Evolutionary conservation across 1,139 yeast genomes (phyloP).

Genomic region (Meyerozyma smithsonii): DNA sequence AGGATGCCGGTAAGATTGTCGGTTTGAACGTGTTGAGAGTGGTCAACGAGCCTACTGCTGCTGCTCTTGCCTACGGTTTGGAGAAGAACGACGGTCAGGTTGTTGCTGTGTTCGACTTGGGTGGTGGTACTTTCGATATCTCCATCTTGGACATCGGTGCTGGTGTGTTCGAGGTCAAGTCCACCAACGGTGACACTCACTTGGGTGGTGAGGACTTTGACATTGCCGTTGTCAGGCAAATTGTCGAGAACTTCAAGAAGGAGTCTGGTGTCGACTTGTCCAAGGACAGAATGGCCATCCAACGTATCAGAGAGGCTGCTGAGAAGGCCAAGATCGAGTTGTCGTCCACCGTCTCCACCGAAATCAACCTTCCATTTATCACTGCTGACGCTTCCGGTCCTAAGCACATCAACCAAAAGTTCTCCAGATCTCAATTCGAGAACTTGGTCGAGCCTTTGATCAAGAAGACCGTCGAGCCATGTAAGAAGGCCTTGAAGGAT

Average conservation of each 20-base stretch:
- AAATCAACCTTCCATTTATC: constrained; percentile 94
- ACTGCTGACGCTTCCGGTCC: constrained; percentile 97
- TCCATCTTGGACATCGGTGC: constrained; percentile 81
- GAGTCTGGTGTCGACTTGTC: constrained; percentile 85
- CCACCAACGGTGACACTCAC: constrained; percentile 88
- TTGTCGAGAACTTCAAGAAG: constrained; percentile 89
- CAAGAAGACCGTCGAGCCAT: constrained; percentile 93
- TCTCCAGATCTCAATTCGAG: constrained; percentile 92
- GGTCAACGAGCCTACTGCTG: constrained; percentile 98
- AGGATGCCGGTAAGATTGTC: constrained; percentile 97
- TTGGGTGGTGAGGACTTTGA: constrained; percentile 90
- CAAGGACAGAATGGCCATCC: constrained; percentile 97
- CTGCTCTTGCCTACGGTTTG: constrained; percentile 95
- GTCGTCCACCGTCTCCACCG: constrained; percentile 90
- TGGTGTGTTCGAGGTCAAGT: constrained; percentile 84
- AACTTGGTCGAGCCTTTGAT: constrained; percentile 83
- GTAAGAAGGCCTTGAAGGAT: constrained; percentile 97
- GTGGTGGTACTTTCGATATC: constrained; percentile 89
- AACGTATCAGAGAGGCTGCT: constrained; percentile 99
- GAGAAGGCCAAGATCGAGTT: constrained; percentile 99
- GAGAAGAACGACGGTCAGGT: constrained; percentile 76
- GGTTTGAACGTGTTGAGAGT: constrained; percentile 95
- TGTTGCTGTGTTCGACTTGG: constrained; percentile 82
- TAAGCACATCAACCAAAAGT: constrained; percentile 93
- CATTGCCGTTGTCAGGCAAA: constrained; percentile 80